Percentiles rank a stretch among this genome's conserved stretches.
Evolutionary conservation across 208 protist species (phyloP).

Genomic region (Wallacemonas sp.): DNA sequence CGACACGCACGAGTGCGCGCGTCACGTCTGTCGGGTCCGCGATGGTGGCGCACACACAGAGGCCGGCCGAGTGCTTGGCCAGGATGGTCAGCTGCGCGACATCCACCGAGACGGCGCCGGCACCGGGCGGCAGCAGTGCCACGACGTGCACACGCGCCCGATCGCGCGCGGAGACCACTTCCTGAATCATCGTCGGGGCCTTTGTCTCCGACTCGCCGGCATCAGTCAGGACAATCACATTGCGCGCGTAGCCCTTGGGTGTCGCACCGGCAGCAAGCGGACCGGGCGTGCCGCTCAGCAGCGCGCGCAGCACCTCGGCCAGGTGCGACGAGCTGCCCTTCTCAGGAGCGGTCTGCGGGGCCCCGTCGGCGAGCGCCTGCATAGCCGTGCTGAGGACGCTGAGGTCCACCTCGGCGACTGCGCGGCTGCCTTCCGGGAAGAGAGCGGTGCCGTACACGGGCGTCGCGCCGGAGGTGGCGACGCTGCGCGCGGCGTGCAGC

Average conservation of each 20-base stretch:
- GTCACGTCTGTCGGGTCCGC: slow-evolving; percentile 16
- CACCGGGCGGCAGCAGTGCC: slow-evolving; percentile 28
- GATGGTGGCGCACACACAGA: slow-evolving; percentile 29
- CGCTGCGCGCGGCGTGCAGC: slow-evolving; percentile 25
- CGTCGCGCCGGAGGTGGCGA: slow-evolving; percentile 5
- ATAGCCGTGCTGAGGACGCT: slow-evolving; percentile 5
- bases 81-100: slow-evolving; percentile 50
- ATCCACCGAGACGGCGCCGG: slow-evolving; percentile 14
- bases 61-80: slow-evolving; percentile 43
- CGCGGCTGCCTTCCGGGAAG: slow-evolving; percentile 29
- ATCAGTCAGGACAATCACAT: slow-evolving; percentile 72
- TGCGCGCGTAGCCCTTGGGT: slow-evolving; percentile 59
- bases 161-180: slow-evolving; percentile 18
- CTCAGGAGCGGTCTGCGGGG: slow-evolving; percentile 20
- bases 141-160: slow-evolving; percentile 56
- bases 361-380: slow-evolving; percentile 18
- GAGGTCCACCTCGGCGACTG: slow-evolving; percentile 21
- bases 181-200: slow-evolving; percentile 34
- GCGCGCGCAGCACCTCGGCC: slow-evolving; percentile 35
- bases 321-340: slow-evolving; percentile 33
- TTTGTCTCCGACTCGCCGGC: slow-evolving; percentile 23
- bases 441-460: slow-evolving; percentile 19
- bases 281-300: slow-evolving; percentile 17
- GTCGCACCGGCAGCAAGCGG: slow-evolving; percentile 32
- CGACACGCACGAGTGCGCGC: slow-evolving; percentile 34